Percentiles rank a stretch among this genome's conserved stretches.
phyloP scores from a whole-genome alignment of 164 flowering plant genomes.

The Piper betle region DNA sequence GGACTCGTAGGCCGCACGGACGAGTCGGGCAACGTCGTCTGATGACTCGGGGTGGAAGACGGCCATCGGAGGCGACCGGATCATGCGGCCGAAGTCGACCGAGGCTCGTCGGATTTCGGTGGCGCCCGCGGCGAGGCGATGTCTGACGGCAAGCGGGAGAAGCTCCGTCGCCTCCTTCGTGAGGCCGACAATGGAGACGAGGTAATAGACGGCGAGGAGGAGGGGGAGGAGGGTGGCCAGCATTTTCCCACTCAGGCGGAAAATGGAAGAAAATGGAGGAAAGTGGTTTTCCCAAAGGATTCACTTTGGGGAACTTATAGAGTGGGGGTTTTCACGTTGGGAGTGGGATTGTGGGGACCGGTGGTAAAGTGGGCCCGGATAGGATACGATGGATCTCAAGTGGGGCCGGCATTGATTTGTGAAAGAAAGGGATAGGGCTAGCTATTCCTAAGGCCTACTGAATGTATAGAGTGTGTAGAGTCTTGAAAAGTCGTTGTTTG shows the following conservation, averaged over 20 bases:
- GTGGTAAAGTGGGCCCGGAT: too few species aligned
- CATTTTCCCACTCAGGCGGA: neutral
- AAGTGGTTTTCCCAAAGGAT: neutral
- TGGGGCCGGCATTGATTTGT: too few species aligned
- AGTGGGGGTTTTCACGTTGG: too few species aligned
- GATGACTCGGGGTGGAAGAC: conserved; percentile 56
- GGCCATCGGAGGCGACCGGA: conserved; percentile 36
- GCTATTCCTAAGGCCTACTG: too few species aligned
- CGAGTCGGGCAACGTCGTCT: conserved; percentile 37
- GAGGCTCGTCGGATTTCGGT: conserved; percentile 46
- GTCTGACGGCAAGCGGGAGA: conserved; percentile 32
- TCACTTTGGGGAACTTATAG: too few species aligned
- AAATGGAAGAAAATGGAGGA: neutral
- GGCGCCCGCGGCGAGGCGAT: too few species aligned
- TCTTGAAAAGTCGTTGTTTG: too few species aligned
- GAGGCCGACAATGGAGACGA: conserved; percentile 51
- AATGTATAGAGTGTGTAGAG: too few species aligned
- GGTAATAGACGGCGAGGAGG: conserved; percentile 30
- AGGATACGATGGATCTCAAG: too few species aligned
- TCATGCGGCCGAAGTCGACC: conserved; percentile 47
- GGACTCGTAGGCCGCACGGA: conserved; percentile 35
- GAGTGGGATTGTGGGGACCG: too few species aligned
- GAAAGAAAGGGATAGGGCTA: too few species aligned
- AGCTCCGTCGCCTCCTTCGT: conserved; percentile 32
- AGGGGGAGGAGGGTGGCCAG: conserved; percentile 10